A percentile compares a stretch with the other conserved stretches of the same genome.
Conservation (phyloP, 2,329 filamentous ascomycete genomes). For the Fonsecaea pugnacius region DNA sequence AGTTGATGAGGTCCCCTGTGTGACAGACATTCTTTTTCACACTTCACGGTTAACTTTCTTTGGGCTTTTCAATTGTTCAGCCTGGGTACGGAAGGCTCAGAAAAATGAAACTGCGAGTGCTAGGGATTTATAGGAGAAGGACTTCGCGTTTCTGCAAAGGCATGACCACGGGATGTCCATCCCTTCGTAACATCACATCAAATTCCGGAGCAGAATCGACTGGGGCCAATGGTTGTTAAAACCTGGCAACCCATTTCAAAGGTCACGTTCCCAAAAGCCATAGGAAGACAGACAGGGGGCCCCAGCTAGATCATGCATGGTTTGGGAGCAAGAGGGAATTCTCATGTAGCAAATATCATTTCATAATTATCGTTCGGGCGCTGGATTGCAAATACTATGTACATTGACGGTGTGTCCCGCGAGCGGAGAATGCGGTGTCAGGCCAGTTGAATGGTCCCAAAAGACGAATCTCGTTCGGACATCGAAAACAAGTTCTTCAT, state of each 20-base stretch:
- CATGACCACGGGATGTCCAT: too few species aligned
- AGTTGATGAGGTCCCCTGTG: slow-evolving; percentile 31
- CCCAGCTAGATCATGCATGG: background rate
- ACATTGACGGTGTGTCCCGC: background rate
- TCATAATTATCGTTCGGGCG: background rate
- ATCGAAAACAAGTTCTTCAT: background rate
- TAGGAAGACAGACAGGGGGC: background rate
- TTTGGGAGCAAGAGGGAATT: background rate
- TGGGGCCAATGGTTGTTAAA: background rate
- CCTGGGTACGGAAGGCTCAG: background rate
- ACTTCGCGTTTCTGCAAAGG: too few species aligned
- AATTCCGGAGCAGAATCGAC: too few species aligned
- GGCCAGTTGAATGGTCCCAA: background rate
- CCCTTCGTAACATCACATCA: too few species aligned
- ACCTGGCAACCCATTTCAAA: background rate
- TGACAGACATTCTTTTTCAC: slow-evolving; percentile 20
- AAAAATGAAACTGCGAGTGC: background rate
- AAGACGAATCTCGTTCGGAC: background rate
- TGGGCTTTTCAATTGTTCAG: background rate
- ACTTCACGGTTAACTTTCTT: background rate
- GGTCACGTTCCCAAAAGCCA: background rate
- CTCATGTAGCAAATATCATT: background rate
- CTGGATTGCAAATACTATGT: background rate
- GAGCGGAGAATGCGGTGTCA: background rate
- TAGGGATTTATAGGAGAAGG: too few species aligned